Evolutionary conservation across 768 basidiomycete species (phyloP).

Genomic region (Gloeostereum incarnatum): DNA sequence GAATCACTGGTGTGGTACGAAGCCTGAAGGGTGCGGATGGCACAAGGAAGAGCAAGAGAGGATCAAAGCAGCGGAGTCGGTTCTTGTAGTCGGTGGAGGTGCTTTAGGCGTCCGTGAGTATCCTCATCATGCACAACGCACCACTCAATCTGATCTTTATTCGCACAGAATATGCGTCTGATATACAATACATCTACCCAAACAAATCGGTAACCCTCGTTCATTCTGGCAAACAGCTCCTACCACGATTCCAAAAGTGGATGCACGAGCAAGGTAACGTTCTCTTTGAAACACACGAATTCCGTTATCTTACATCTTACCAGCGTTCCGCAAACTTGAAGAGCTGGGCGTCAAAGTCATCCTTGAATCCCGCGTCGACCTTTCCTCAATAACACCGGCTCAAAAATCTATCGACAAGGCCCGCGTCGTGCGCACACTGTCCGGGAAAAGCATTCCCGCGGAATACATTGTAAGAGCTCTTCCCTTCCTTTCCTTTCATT

Average conservation of each 20-base stretch:
- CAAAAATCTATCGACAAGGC: too few species aligned
- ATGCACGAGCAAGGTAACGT: constrained; percentile 47
- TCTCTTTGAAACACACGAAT: too few species aligned
- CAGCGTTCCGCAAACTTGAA: too few species aligned
- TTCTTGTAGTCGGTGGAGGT: constrained; percentile 66
- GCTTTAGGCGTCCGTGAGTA: constrained; percentile 63
- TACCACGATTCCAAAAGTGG: constrained; percentile 40
- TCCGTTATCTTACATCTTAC: too few species aligned
- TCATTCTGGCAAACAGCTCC: constrained; percentile 45
- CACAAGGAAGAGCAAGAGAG: constrained; percentile 38
- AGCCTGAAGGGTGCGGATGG: constrained; percentile 40
- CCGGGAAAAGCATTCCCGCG: constrained; percentile 40
- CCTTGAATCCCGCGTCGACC: too few species aligned
- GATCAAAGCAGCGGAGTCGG: constrained; percentile 34
- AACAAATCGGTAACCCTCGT: constrained; percentile 47
- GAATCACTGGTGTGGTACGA: constrained; percentile 27
- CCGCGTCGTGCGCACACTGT: constrained; percentile 36
- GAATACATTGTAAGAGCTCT: too few species aligned
- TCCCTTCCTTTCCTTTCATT: too few species aligned
- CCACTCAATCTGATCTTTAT: constrained; percentile 2
- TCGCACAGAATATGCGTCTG: constrained; percentile 48
- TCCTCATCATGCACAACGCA: not conserved
- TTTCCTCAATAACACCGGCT: too few species aligned
- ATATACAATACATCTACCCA: constrained; percentile 47
- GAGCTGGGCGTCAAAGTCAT: too few species aligned